These are phyloP conservation scores for Ceratocystis cacaofunesta DNA, from an alignment of 2,329 filamentous ascomycete species.

Conservation along the genomic window DNA sequence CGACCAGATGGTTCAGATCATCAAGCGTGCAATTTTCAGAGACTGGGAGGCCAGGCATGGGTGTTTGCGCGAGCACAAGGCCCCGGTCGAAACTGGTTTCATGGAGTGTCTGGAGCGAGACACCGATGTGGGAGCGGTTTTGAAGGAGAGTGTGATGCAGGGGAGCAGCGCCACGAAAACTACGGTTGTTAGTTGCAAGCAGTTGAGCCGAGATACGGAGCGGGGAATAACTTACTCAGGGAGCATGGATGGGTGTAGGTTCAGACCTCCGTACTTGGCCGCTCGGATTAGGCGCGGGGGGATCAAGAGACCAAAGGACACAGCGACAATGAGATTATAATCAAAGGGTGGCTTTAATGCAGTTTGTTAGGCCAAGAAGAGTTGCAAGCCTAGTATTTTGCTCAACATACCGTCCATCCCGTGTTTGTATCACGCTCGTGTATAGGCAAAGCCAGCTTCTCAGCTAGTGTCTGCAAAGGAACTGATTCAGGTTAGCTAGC, in stretches of 20 bases:
- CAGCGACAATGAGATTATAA: conserved; percentile 72
- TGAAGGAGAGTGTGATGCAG: conserved; percentile 69
- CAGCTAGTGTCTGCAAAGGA: conserved; percentile 54
- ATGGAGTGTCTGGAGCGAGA: conserved; percentile 80
- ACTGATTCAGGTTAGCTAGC: conserved; percentile 28
- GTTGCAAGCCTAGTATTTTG: not conserved
- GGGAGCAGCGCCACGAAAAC: conserved; percentile 72
- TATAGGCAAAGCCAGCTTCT: conserved; percentile 47
- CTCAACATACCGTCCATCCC: conserved; percentile 51
- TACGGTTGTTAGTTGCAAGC: conserved; percentile 23
- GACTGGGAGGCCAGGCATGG: conserved; percentile 40
- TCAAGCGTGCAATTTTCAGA: conserved; percentile 30
- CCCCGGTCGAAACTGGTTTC: conserved; percentile 64
- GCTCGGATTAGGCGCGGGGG: conserved; percentile 56
- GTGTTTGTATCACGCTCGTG: conserved; percentile 73
- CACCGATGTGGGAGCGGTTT: conserved; percentile 46
- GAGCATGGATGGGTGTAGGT: conserved; percentile 82
- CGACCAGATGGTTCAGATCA: conserved; percentile 35
- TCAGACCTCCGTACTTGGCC: conserved; percentile 72
- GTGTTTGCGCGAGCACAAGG: conserved; percentile 55
- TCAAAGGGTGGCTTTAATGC: conserved; percentile 36
- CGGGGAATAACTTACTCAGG: conserved; percentile 46
- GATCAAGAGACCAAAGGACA: conserved; percentile 87
- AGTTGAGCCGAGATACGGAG: not conserved
- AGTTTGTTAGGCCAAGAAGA: conserved; percentile 5